Evolutionary conservation across 495 filamentous ascomycete species (phyloP).

Genomic region (Niebla homalea): DNA sequence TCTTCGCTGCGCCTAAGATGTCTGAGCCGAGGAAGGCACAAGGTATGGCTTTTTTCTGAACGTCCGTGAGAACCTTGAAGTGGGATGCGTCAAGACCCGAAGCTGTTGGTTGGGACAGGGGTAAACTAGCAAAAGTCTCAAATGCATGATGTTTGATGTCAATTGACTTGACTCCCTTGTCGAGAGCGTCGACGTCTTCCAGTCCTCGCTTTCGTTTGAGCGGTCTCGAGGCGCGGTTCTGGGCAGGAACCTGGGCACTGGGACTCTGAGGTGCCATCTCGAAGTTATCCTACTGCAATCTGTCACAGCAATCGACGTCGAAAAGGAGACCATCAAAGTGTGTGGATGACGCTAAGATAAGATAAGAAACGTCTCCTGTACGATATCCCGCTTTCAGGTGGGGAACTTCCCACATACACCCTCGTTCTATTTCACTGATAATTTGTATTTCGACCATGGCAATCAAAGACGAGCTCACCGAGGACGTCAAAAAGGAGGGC

Average conservation of each 20-base stretch:
- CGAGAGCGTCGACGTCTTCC: conserved; percentile 31
- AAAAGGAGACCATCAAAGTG: too few species aligned
- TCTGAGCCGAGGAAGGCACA: conserved; percentile 76
- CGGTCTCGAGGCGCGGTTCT: conserved; percentile 14
- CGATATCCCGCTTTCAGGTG: background rate
- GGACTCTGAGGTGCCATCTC: conserved; percentile 7
- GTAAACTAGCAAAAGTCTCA: conserved; percentile 63
- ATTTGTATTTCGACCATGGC: background rate
- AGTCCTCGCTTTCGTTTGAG: conserved; percentile 53
- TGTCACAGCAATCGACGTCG: background rate
- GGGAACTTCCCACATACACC: background rate
- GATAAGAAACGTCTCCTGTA: background rate
- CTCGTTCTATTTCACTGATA: background rate
- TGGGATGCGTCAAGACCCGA: conserved; percentile 73
- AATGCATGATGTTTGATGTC: conserved; percentile 39
- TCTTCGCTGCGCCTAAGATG: conserved; percentile 91
- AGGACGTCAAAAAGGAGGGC: conserved; percentile 13
- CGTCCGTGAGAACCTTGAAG: conserved; percentile 81
- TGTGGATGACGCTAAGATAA: conserved; percentile 12
- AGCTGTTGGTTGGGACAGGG: conserved; percentile 72
- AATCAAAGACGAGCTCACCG: conserved; percentile 12
- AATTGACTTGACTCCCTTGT: conserved; percentile 36
- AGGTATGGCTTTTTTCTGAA: conserved; percentile 77
- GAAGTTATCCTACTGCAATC: background rate
- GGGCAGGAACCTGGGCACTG: background rate